These are phyloP conservation scores for Aspergillus quadricinctus DNA, from an alignment of 2,329 filamentous ascomycete species.

Conservation along the genomic window DNA sequence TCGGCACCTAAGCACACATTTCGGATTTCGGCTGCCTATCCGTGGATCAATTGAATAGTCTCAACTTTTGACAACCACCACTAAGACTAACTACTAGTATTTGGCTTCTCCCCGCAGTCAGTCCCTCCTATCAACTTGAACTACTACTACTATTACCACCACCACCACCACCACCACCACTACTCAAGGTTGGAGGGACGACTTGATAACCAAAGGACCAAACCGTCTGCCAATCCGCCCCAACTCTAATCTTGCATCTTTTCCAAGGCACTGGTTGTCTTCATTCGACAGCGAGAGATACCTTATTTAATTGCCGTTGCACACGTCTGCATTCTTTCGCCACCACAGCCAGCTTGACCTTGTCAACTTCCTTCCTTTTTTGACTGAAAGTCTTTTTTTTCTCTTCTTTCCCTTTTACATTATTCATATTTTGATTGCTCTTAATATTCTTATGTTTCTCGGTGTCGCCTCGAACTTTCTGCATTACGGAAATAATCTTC, in stretches of 20 bases:
- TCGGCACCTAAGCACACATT: neutral
- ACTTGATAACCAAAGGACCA: conserved; percentile 7
- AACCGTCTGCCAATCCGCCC: conserved; percentile 1
- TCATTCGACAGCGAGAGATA: conserved; percentile 1
- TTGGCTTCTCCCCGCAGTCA: neutral
- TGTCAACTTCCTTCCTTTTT: conserved; percentile 4
- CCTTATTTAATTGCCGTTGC: neutral
- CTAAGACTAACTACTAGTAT: neutral
- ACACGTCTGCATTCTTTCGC: neutral
- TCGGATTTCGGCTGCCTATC: neutral
- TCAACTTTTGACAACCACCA: neutral
- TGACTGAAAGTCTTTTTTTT: neutral
- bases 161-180: no score
- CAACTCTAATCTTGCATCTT: conserved; percentile 11
- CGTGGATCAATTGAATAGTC: neutral
- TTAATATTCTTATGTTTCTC: conserved; percentile 1
- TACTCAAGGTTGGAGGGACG: conserved; percentile 3
- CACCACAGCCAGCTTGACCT: neutral
- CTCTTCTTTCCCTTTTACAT: conserved; percentile 2
- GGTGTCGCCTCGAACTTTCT: neutral
- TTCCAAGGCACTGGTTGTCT: neutral
- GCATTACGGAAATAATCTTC: neutral
- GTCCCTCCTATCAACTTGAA: neutral
- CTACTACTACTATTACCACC: neutral
- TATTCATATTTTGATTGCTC: conserved; percentile 1